Evolutionary conservation across 768 basidiomycete species (phyloP).

Genomic region (Suillus bovinus): DNA sequence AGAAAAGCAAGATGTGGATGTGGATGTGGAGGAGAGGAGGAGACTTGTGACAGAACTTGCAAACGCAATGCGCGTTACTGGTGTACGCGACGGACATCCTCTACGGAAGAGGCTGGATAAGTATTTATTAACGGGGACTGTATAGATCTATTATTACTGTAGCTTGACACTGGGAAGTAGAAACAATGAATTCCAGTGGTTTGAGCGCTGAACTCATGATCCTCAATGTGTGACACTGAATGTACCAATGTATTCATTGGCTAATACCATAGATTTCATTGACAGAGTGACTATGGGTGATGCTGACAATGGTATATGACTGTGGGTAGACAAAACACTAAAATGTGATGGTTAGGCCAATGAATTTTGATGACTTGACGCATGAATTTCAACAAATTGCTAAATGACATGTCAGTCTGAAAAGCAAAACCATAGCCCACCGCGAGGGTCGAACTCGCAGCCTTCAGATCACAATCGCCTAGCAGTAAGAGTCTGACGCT

Average conservation of each 20-base stretch:
- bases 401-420: too few relatives aligned
- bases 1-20: slow-evolving; percentile 48
- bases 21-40: slow-evolving; percentile 46
- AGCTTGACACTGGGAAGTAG: not conserved
- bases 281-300: too few relatives aligned
- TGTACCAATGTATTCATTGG: too few relatives aligned
- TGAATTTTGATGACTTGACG: not conserved
- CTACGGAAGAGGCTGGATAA: slow-evolving; percentile 69
- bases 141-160: not conserved
- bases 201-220: too few relatives aligned
- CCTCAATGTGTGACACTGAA: too few relatives aligned
- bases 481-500: slow-evolving; percentile 51
- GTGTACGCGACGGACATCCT: slow-evolving; percentile 64
- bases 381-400: too few relatives aligned
- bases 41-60: slow-evolving; percentile 52
- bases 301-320: too few relatives aligned
- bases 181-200: too few relatives aligned
- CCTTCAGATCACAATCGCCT: slow-evolving; percentile 58
- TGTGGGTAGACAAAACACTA: not conserved
- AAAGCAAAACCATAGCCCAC: slow-evolving; percentile 2
- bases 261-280: too few relatives aligned
- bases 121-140: slow-evolving; percentile 34
- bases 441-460: slow-evolving; percentile 87
- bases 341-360: not conserved
- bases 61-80: slow-evolving; percentile 48